These are phyloP conservation scores for Neurospora hispaniola DNA, from an alignment of 495 filamentous ascomycete genomes.

Conservation along the genomic window DNA sequence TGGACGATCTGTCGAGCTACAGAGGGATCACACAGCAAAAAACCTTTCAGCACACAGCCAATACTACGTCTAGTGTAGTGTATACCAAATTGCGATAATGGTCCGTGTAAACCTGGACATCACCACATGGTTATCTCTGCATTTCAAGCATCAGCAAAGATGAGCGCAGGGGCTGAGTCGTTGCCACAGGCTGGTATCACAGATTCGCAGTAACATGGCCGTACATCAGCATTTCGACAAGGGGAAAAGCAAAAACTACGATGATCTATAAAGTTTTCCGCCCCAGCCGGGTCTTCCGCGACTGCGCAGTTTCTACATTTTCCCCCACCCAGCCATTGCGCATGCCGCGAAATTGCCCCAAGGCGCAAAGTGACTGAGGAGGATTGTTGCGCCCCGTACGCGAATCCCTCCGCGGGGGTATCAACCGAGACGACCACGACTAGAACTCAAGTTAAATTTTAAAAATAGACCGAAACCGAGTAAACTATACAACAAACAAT, in stretches of 20 bases:
- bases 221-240: not conserved
- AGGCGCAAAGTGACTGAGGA: not conserved
- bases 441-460: not conserved
- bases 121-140: not conserved
- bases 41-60: not conserved
- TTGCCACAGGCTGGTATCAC: not conserved
- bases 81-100: not conserved
- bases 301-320: not conserved
- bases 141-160: not conserved
- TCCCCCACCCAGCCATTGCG: not conserved
- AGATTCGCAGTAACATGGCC: not conserved
- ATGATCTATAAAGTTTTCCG: not conserved
- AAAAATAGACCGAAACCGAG: not conserved
- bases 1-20: not conserved
- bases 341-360: not conserved
- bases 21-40: not conserved
- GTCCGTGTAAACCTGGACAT: not conserved
- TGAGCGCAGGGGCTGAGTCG: not conserved
- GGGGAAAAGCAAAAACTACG: not conserved
- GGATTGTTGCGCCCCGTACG: not conserved
- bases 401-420: not conserved
- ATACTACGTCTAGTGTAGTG: no score
- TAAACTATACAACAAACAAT: not conserved
- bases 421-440: not conserved
- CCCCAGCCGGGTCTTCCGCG: not conserved